Conservation (phyloP, 2,329 filamentous ascomycete species). For the Colletotrichum lupini region DNA sequence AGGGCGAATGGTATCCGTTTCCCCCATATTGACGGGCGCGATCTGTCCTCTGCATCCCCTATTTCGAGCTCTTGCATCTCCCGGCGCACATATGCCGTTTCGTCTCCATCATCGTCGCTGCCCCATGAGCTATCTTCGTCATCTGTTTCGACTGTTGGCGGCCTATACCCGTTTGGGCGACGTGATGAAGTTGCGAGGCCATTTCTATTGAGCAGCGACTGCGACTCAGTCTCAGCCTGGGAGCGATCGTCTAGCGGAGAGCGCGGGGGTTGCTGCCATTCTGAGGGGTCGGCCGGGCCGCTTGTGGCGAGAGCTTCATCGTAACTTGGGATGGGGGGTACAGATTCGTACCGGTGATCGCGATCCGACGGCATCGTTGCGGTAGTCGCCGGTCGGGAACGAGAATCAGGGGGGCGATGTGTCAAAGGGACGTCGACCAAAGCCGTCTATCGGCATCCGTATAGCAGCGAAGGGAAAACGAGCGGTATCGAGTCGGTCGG, state of each 20-base stretch:
- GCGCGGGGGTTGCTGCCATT: constrained; percentile 44
- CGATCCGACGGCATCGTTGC: constrained; percentile 34
- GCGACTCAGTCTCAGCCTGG: constrained; percentile 79
- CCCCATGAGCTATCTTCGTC: constrained; percentile 70
- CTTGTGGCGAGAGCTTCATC: constrained; percentile 53
- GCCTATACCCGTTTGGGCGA: constrained; percentile 72
- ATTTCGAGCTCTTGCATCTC: constrained; percentile 93
- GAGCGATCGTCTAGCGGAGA: constrained; percentile 64
- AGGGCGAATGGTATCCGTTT: constrained; percentile 66
- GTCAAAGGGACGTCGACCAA: not conserved
- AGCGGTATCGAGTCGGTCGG: constrained; percentile 13
- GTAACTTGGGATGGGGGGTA: constrained; percentile 52
- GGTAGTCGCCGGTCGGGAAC: not conserved
- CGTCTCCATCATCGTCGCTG: constrained; percentile 58
- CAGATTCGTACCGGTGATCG: constrained; percentile 49
- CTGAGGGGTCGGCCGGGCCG: constrained; percentile 45
- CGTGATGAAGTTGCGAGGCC: constrained; percentile 52
- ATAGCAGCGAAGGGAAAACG: not conserved
- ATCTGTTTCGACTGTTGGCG: constrained; percentile 84
- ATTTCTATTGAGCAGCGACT: constrained; percentile 73
- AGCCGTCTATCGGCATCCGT: not conserved
- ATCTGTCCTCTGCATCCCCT: constrained; percentile 69
- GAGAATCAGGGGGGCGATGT: not conserved
- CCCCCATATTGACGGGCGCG: constrained; percentile 60
- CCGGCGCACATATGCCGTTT: constrained; percentile 76